A percentile compares a stretch with the other conserved stretches of the same genome.
phyloP scores from a whole-genome alignment of 805 yeast genomes.

The Yueomyces sinensis region DNA sequence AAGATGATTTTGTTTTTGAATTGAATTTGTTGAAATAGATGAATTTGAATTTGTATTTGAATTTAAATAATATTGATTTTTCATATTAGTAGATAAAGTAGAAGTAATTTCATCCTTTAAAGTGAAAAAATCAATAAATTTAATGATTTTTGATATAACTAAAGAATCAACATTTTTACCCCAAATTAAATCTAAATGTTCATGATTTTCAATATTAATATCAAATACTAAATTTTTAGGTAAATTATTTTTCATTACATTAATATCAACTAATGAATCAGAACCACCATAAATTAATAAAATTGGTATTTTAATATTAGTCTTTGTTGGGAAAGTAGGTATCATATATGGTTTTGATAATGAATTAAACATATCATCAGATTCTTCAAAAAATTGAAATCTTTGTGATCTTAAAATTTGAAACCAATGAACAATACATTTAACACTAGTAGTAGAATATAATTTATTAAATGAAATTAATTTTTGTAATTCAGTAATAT shows the following conservation, averaged over 20 bases:
- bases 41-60: no score
- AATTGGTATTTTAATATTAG: conserved; percentile 59
- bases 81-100: no score
- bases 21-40: no score
- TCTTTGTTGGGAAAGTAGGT: conserved; percentile 40
- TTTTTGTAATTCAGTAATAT: conserved; percentile 65
- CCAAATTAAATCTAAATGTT: conserved; percentile 88
- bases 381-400: conserved; percentile 85
- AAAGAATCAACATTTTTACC: conserved; percentile 46
- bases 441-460: conserved; percentile 84
- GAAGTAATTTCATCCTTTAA: no score
- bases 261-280: conserved; percentile 81
- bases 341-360: conserved; percentile 24
- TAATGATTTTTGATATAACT: conserved; percentile 31
- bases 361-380: conserved; percentile 26
- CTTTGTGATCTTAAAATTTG: conserved; percentile 66
- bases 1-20: no score
- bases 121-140: conserved; percentile 23
- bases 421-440: conserved; percentile 92
- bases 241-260: conserved; percentile 54
- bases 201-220: conserved; percentile 55
- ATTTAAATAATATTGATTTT: no score
- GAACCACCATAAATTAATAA: conserved; percentile 63
- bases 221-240: conserved; percentile 40
- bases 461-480: conserved; percentile 72